Conservation (phyloP, 257 asterid genomes). For the Nicotiana sylvestris region DNA sequence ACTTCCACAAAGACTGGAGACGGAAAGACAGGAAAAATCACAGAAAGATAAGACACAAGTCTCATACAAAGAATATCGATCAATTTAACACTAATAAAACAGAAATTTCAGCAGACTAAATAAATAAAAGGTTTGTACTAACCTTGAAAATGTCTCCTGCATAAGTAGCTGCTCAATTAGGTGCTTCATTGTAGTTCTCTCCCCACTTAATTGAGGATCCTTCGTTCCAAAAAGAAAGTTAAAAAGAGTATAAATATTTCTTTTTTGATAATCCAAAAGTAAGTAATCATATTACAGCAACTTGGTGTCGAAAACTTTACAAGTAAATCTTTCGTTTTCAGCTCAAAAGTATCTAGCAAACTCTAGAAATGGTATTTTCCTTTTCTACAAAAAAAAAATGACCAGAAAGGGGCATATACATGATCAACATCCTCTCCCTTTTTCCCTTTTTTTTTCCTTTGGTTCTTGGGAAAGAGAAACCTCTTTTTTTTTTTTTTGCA, state of each 20-base stretch:
- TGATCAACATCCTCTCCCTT: neutral
- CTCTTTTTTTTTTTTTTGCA: neutral
- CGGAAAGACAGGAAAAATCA: neutral
- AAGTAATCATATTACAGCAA: neutral
- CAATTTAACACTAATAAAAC: neutral
- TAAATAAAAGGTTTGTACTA: slow-evolving; percentile 11
- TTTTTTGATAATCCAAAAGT: neutral
- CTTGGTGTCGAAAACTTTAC: neutral
- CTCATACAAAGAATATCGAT: neutral
- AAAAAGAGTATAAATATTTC: neutral
- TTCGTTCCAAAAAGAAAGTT: slow-evolving; percentile 9
- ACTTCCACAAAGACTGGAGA: neutral
- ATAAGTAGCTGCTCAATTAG: slow-evolving; percentile 60
- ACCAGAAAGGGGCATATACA: neutral
- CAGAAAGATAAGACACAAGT: neutral
- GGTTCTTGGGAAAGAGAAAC: too few relatives aligned
- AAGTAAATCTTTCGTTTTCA: neutral
- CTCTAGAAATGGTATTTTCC: neutral
- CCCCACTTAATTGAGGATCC: slow-evolving; percentile 29
- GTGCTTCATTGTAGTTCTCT: slow-evolving; percentile 51
- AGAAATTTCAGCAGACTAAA: neutral
- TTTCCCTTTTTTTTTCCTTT: too few relatives aligned
- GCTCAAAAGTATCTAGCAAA: neutral
- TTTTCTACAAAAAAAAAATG: neutral
- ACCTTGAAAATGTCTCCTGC: slow-evolving; percentile 83